These are phyloP conservation scores for Berkeleyomyces basicola DNA, from an alignment of 2,329 filamentous ascomycete species.

Conservation along the genomic window DNA sequence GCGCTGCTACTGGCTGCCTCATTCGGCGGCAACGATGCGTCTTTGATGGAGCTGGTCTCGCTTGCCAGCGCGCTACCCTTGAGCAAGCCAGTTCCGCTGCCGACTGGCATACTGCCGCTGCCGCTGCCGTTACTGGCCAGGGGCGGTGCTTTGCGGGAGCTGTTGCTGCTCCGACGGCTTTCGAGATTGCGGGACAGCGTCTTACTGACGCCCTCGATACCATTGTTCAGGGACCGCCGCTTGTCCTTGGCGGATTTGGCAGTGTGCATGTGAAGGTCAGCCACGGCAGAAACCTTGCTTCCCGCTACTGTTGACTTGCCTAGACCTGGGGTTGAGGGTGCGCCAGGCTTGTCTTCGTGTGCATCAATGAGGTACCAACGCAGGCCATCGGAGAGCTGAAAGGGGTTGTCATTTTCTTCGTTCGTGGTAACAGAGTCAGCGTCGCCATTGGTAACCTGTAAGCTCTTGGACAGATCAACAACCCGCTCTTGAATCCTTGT, in stretches of 20 bases:
- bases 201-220: constrained; percentile 58
- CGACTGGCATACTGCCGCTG: constrained; percentile 17
- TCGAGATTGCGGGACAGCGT: constrained; percentile 77
- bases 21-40: constrained; percentile 22
- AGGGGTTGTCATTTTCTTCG: constrained; percentile 86
- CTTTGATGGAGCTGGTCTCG: constrained; percentile 42
- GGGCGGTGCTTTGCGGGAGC: constrained; percentile 59
- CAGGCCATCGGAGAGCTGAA: constrained; percentile 85
- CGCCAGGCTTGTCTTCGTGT: constrained; percentile 76
- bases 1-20: background rate
- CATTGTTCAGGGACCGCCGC: constrained; percentile 33
- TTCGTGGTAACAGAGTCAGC: constrained; percentile 33
- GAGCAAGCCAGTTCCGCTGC: constrained; percentile 18
- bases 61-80: constrained; percentile 38
- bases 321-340: constrained; percentile 80
- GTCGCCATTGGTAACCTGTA: constrained; percentile 32
- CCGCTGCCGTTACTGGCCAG: constrained; percentile 30
- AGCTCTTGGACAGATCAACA: constrained; percentile 73
- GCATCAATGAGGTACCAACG: constrained; percentile 96
- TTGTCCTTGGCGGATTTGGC: constrained; percentile 21
- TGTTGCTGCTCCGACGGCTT: constrained; percentile 75
- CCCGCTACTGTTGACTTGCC: constrained; percentile 84
- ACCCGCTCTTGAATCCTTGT: constrained; percentile 81
- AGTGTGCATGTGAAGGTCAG: constrained; percentile 42
- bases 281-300: constrained; percentile 72